Percentiles rank a stretch among this genome's conserved stretches.
Conservation (phyloP, 1,284 basidiomycete genomes). For the Omphalotus olearius region DNA sequence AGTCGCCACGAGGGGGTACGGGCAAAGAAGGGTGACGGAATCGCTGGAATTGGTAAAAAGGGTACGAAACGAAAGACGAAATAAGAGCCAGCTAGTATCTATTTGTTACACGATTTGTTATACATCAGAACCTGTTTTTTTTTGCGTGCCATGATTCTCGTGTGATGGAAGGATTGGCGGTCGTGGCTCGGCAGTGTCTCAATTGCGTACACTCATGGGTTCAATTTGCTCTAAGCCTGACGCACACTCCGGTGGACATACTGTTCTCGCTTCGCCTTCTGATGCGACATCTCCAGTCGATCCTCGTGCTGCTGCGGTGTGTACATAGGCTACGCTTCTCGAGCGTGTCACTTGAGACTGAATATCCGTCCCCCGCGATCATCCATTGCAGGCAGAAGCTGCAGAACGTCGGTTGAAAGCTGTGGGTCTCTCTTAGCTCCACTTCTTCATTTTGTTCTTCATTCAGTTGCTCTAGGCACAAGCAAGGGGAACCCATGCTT, state of each 20-base stretch:
- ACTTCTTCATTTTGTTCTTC: conserved; percentile 13
- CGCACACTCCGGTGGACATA: conserved; percentile 48
- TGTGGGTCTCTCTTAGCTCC: conserved; percentile 36
- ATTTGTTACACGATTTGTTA: no score
- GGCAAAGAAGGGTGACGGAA: conserved; percentile 44
- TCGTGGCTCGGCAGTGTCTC: no score
- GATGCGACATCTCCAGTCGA: conserved; percentile 29
- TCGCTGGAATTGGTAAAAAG: conserved; percentile 50
- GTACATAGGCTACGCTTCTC: conserved; percentile 2
- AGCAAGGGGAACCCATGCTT: conserved; percentile 50
- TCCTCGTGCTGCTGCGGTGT: conserved; percentile 53
- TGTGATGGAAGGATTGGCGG: no score
- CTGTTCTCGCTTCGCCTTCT: conserved; percentile 40
- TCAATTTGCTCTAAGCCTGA: conserved; percentile 62
- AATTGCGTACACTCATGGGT: conserved; percentile 43
- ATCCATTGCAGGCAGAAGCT: conserved; percentile 39
- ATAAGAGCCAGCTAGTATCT: background rate
- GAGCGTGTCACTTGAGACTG: background rate
- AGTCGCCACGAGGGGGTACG: conserved; percentile 36
- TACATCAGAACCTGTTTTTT: no score
- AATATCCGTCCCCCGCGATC: background rate
- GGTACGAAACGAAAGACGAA: conserved; percentile 12
- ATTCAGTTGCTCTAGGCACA: conserved; percentile 38
- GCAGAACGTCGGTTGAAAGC: conserved; percentile 62
- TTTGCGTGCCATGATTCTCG: no score